These are phyloP conservation scores for Apiospora saccharicola DNA, from an alignment of 2,329 filamentous ascomycete genomes.

Conservation along the genomic window DNA sequence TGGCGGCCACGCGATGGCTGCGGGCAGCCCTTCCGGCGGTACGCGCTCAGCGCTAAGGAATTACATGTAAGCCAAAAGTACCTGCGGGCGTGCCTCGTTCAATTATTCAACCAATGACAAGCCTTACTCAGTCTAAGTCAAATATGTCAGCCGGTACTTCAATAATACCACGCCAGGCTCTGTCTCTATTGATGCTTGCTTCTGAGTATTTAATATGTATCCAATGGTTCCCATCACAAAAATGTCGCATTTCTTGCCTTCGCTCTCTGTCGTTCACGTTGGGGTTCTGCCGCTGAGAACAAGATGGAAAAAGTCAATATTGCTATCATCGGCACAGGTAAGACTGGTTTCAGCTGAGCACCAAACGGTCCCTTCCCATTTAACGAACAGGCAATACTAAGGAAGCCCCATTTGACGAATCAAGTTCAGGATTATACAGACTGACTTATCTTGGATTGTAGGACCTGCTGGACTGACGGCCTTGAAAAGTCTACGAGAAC, in stretches of 20 bases:
- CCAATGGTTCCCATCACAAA: background rate
- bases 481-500: slow-evolving; percentile 52
- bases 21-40: background rate
- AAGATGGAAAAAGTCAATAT: slow-evolving; percentile 31
- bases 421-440: background rate
- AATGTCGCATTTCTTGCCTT: background rate
- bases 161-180: background rate
- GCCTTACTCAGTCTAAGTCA: background rate
- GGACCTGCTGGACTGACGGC: slow-evolving; percentile 48
- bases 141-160: background rate
- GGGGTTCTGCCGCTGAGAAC: background rate
- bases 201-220: background rate
- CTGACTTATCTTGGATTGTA: slow-evolving; percentile 23
- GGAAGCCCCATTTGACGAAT: too few species aligned
- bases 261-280: background rate
- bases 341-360: slow-evolving; percentile 8
- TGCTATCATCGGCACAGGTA: slow-evolving; percentile 41
- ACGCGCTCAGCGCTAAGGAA: background rate
- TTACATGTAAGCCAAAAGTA: background rate
- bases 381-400: too few species aligned
- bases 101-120: background rate
- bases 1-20: too few species aligned
- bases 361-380: too few species aligned
- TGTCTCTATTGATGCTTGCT: background rate
- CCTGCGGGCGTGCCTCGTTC: background rate